Conservation (phyloP, 148 eudicot species). For the Vaccinium macrocarpon region DNA sequence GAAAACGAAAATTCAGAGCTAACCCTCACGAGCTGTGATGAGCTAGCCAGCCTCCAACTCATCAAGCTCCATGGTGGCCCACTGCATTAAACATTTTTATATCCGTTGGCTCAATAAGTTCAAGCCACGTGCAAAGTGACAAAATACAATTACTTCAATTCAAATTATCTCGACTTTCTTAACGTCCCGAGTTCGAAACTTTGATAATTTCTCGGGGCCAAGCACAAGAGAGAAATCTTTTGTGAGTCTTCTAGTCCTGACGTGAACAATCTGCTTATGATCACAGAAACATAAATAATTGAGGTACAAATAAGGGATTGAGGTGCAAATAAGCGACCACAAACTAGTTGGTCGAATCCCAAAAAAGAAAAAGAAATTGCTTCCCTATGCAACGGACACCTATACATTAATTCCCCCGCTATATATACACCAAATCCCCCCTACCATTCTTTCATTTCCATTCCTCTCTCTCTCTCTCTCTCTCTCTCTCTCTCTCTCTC, state of each 20-base stretch:
- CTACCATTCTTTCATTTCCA: not conserved
- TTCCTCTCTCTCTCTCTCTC: not conserved
- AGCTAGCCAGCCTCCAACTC: not conserved
- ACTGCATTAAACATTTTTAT: not conserved
- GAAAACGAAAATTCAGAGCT: no score
- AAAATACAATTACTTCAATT: not conserved
- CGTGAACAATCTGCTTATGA: no score
- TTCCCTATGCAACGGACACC: not conserved
- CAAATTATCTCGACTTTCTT: no score
- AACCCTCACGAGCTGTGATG: no score
- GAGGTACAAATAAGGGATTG: no score
- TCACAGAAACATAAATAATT: no score
- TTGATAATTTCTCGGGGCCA: no score
- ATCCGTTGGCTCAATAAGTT: not conserved
- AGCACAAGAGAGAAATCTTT: no score
- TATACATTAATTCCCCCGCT: not conserved
- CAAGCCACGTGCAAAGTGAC: conserved; percentile 1
- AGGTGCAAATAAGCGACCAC: no score
- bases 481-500: not conserved
- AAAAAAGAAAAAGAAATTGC: not conserved
- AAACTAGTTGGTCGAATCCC: no score
- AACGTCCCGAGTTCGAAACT: no score
- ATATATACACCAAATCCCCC: not conserved
- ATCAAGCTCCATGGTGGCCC: not conserved
- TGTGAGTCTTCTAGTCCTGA: no score